These are phyloP conservation scores for Clavispora santaluciae DNA, from an alignment of 805 yeast species.

Conservation along the genomic window DNA sequence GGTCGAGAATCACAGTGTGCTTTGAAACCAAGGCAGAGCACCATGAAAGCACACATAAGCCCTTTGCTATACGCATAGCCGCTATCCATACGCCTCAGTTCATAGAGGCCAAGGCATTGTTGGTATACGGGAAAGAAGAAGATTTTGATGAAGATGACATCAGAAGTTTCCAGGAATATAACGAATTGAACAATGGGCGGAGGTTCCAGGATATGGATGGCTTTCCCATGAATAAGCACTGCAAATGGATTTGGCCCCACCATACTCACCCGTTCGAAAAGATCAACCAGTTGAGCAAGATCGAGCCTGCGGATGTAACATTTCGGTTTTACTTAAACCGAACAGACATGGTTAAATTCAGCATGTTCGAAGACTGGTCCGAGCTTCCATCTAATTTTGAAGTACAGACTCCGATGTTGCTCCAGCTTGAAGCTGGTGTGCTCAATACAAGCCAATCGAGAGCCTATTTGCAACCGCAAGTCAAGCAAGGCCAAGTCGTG, in stretches of 20 bases:
- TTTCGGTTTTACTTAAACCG: constrained; percentile 25
- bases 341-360: constrained; percentile 24
- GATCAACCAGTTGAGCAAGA: neutral
- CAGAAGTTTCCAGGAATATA: neutral
- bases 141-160: constrained; percentile 1
- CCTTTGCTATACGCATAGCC: constrained; percentile 25
- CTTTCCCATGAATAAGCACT: constrained; percentile 7
- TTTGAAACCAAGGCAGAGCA: constrained; percentile 17
- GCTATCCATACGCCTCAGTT: constrained; percentile 25
- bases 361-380: constrained; percentile 20
- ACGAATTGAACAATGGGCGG: constrained; percentile 13
- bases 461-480: constrained; percentile 11
- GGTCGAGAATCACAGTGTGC: constrained; percentile 24
- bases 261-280: constrained; percentile 17
- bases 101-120: constrained; percentile 22
- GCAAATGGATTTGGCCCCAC: constrained; percentile 12
- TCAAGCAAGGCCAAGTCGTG: constrained; percentile 25
- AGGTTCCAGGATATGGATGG: constrained; percentile 22
- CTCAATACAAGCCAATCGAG: constrained; percentile 1
- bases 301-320: constrained; percentile 22
- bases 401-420: constrained; percentile 18
- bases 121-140: constrained; percentile 18
- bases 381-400: constrained; percentile 19
- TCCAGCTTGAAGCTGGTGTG: neutral
- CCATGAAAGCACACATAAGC: constrained; percentile 14